Evolutionary conservation across 768 basidiomycete genomes (phyloP).

Genomic region (Leccinum aurantiacum): DNA sequence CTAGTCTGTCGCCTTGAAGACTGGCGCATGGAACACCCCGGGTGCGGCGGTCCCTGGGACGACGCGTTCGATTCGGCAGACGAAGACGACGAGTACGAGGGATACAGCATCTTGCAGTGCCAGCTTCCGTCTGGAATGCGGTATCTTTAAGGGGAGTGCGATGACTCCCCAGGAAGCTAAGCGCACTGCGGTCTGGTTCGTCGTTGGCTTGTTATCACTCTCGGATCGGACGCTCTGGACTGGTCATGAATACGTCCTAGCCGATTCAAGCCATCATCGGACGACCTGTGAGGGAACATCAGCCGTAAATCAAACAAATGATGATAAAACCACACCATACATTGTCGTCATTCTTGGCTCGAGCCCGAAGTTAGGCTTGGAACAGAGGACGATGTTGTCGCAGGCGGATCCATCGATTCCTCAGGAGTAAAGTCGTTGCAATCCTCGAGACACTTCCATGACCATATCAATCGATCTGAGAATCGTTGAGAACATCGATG

Average conservation of each 20-base stretch:
- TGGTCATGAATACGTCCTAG: neutral
- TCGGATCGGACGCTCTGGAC: neutral
- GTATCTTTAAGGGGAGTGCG: neutral
- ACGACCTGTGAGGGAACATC: neutral
- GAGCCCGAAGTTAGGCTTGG: neutral
- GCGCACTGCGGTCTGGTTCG: neutral
- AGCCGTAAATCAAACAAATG: neutral
- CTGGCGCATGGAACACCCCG: constrained; percentile 13
- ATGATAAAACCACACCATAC: neutral
- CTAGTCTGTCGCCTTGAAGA: constrained; percentile 10
- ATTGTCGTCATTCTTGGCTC: neutral
- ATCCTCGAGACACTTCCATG: neutral
- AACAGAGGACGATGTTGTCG: neutral
- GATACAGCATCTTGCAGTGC: constrained; percentile 4
- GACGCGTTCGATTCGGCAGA: constrained; percentile 11
- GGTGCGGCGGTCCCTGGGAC: constrained; percentile 16
- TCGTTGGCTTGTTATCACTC: neutral
- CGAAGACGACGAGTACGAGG: constrained; percentile 9
- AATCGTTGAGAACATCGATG: neutral
- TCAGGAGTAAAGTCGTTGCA: too few species aligned
- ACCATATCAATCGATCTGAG: neutral
- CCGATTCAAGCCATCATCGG: neutral
- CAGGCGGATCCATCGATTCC: neutral
- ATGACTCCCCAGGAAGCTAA: neutral
- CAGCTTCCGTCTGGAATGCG: neutral